phyloP scores from a whole-genome alignment of 495 filamentous ascomycete genomes.

The Darksidea phi region DNA sequence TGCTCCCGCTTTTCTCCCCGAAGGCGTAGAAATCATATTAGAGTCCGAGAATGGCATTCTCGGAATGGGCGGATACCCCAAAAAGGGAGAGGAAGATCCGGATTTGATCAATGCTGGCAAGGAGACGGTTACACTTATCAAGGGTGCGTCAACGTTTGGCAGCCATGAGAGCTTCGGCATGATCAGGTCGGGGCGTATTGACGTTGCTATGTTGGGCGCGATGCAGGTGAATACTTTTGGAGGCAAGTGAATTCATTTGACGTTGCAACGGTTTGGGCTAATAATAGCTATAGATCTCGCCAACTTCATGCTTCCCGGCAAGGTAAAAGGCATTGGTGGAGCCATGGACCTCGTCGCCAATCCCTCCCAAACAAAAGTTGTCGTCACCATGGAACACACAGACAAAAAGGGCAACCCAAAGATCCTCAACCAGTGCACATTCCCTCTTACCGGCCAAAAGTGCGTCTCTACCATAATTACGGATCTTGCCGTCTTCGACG shows the following conservation, averaged over 20 bases:
- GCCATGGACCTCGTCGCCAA: conserved; percentile 94
- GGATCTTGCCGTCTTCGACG: conserved; percentile 88
- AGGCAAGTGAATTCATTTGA: conserved; percentile 5
- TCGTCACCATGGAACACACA: conserved; percentile 93
- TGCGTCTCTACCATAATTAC: conserved; percentile 93
- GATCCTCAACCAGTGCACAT: conserved; percentile 77
- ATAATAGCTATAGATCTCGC: conserved; percentile 69
- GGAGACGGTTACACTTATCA: conserved; percentile 83
- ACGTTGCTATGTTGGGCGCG: conserved; percentile 86
- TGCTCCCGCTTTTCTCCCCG: conserved; percentile 79
- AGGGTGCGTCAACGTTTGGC: conserved; percentile 78
- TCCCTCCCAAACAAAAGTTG: conserved; percentile 80
- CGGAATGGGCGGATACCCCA: conserved; percentile 82
- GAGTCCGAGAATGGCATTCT: conserved; percentile 94
- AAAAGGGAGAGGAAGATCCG: conserved; percentile 76
- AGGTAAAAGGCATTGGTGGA: conserved; percentile 88
- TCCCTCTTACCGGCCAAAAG: conserved; percentile 80
- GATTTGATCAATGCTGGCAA: conserved; percentile 97
- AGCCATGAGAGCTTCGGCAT: conserved; percentile 92
- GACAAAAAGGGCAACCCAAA: conserved; percentile 92
- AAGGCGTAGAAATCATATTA: conserved; percentile 76
- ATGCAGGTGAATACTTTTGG: conserved; percentile 79
- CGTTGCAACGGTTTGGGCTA: neutral
- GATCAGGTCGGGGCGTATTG: conserved; percentile 83
- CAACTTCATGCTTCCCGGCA: conserved; percentile 93